phyloP scores from a whole-genome alignment of 2,329 filamentous ascomycete genomes.

The Aureobasidium sp. region DNA sequence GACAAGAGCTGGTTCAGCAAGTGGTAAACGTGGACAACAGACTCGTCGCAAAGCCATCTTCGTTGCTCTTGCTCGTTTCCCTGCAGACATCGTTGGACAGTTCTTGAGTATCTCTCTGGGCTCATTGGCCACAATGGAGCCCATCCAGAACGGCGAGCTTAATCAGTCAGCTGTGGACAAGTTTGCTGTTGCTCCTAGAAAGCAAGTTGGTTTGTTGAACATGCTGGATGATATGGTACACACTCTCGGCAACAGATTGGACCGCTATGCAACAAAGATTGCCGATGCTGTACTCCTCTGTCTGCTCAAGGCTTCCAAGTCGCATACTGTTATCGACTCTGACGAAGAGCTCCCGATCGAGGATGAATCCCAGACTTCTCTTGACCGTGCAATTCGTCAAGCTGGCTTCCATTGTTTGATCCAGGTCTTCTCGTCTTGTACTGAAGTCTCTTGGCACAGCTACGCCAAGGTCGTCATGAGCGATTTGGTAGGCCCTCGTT shows the following conservation, averaged over 20 bases:
- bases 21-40: slow-evolving; percentile 72
- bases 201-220: slow-evolving; percentile 84
- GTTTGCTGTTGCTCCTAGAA: slow-evolving; percentile 38
- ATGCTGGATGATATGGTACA: slow-evolving; percentile 84
- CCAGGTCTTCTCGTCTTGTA: slow-evolving; percentile 66
- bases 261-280: slow-evolving; percentile 58
- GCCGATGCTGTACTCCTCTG: slow-evolving; percentile 76
- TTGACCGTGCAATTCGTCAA: slow-evolving; percentile 59
- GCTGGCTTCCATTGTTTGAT: slow-evolving; percentile 76
- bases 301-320: slow-evolving; percentile 55
- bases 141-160: not conserved
- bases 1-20: slow-evolving; percentile 66
- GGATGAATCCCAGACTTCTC: slow-evolving; percentile 38
- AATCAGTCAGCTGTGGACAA: not conserved
- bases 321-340: slow-evolving; percentile 39
- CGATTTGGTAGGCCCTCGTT: slow-evolving; percentile 67
- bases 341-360: slow-evolving; percentile 24
- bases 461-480: slow-evolving; percentile 64
- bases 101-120: slow-evolving; percentile 81
- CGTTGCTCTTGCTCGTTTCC: slow-evolving; percentile 70
- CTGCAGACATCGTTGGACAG: slow-evolving; percentile 61
- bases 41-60: slow-evolving; percentile 66
- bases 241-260: slow-evolving; percentile 68
- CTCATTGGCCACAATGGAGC: slow-evolving; percentile 26
- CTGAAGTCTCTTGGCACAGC: slow-evolving; percentile 60